Conservation (phyloP, 306 rosid genomes). For the Vigna trinervia region DNA sequence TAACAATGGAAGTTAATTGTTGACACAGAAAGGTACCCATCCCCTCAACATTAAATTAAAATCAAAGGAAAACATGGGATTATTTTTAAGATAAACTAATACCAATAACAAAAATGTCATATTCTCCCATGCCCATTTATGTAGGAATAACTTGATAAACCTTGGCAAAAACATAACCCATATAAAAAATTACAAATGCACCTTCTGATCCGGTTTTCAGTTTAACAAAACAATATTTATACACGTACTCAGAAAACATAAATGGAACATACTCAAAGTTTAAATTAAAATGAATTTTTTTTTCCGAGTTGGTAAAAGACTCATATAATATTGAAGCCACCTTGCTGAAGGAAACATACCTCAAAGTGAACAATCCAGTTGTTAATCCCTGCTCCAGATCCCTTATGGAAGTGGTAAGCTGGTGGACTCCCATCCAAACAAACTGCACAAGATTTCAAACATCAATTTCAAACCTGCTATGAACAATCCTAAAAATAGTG, state of each 20-base stretch:
- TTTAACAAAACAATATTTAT: background rate
- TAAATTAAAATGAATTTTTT: background rate
- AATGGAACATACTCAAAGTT: background rate
- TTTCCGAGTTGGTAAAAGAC: constrained; percentile 28
- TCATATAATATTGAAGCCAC: background rate
- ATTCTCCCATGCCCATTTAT: background rate
- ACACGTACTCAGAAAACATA: background rate
- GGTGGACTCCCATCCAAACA: constrained; percentile 98
- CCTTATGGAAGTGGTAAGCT: constrained; percentile 83
- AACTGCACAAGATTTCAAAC: constrained; percentile 56
- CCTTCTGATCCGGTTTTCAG: background rate
- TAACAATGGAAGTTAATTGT: background rate
- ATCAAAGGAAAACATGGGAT: background rate
- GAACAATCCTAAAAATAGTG: constrained; percentile 6
- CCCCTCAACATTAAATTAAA: background rate
- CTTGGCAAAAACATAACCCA: background rate
- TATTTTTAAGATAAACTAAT: background rate
- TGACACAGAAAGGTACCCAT: background rate
- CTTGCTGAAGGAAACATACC: constrained; percentile 59
- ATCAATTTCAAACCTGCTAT: constrained; percentile 32
- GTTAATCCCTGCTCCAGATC: constrained; percentile 78
- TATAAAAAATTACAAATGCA: background rate
- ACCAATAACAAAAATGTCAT: background rate
- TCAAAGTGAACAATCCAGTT: constrained; percentile 89
- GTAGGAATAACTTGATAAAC: background rate